Base-by-base conservation (phyloP, 1,139 yeast genomes). In the Pichia sp. region DNA sequence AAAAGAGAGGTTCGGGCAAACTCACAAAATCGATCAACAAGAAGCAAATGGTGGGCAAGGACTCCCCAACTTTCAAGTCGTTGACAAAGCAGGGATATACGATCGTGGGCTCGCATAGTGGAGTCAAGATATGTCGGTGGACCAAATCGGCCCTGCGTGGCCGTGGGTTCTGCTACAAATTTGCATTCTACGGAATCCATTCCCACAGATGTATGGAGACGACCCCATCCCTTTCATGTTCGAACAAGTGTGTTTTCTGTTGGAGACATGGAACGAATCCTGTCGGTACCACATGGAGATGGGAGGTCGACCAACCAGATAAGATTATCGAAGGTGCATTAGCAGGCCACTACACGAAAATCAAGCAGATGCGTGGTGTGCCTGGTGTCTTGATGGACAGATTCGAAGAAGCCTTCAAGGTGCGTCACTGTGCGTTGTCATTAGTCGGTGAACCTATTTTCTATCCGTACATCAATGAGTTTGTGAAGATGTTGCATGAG, bases 251-350 rank as follows among this genome's bases (percentile, higher is more conserved):
- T 77, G 97, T 91, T 2, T 91, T 91, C 67, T 91, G 98, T 72
- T 91, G 98, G 98, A 80, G 98, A 68, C 97, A 92, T 67, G 97
- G 97, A 50, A 91, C 97, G 3, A 92, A 91, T 65, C 98, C 98
- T 0, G 97, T 92, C 1, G 97, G 97, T 31, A 91, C 95, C 48
- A 86, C 86, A 63, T 91, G 97, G 97, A 78, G 97, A 66, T 91
- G 97, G 97, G 93, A 89, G 65, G 87, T 90, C 30, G 97, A 91
- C 70, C 84, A 87, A 27, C 97, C 97, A 0, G 93, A 88, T 64
- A 84, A 77, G 58, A 89, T 91, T 52, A 70, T 91, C 60, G 82
- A 86, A 53, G 97, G 97, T 38, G 97, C 97, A 1, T 73, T 91
- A 52, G 83, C 80, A 62, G 97, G 96, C 3, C 97, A 91, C 68